Conservation (phyloP, 2,329 filamentous ascomycete genomes). For the Cladosporium sp. region DNA sequence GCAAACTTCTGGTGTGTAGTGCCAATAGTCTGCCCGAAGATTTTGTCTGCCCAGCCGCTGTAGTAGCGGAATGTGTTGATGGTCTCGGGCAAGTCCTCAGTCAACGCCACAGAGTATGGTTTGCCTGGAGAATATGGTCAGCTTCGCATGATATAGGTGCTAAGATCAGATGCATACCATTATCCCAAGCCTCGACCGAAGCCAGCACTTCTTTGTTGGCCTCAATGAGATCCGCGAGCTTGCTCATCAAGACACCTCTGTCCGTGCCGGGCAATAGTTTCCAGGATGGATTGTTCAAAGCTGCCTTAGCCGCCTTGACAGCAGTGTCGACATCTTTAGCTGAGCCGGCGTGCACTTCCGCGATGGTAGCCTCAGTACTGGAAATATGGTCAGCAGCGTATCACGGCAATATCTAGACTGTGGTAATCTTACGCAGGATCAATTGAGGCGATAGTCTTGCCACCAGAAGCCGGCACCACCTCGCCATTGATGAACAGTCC, state of each 20-base stretch:
- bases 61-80: slow-evolving; percentile 74
- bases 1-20: slow-evolving; percentile 72
- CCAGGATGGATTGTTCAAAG: slow-evolving; percentile 57
- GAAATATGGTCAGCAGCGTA: slow-evolving; percentile 22
- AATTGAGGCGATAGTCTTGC: slow-evolving; percentile 53
- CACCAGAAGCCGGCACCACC: slow-evolving; percentile 66
- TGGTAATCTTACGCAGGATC: slow-evolving; percentile 62
- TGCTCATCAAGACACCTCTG: slow-evolving; percentile 65
- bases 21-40: slow-evolving; percentile 77
- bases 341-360: slow-evolving; percentile 66
- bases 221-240: slow-evolving; percentile 75
- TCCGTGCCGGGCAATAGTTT: slow-evolving; percentile 67
- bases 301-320: slow-evolving; percentile 67
- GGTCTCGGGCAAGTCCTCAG: slow-evolving; percentile 66
- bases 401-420: background rate
- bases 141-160: background rate
- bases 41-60: slow-evolving; percentile 83
- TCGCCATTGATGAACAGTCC: slow-evolving; percentile 86
- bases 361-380: slow-evolving; percentile 32
- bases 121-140: slow-evolving; percentile 54
- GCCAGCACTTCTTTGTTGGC: slow-evolving; percentile 71
- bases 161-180: slow-evolving; percentile 38
- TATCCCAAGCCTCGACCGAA: slow-evolving; percentile 78
- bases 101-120: slow-evolving; percentile 65
- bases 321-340: slow-evolving; percentile 68